These are phyloP conservation scores for Lenzites betulinus DNA, from an alignment of 768 basidiomycete species.

Conservation along the genomic window DNA sequence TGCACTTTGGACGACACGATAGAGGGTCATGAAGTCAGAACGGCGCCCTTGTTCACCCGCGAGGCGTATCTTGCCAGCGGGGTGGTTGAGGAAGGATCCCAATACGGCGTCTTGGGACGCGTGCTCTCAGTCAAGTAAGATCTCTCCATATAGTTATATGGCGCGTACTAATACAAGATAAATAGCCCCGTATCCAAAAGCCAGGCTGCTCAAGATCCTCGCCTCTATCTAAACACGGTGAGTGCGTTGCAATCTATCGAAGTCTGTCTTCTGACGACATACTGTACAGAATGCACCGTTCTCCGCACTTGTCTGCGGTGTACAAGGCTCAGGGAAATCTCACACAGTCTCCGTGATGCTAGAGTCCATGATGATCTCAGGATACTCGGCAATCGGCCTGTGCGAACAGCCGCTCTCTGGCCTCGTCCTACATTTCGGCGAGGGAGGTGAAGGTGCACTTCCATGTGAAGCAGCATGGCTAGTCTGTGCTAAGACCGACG, in stretches of 20 bases:
- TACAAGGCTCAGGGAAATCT: constrained; percentile 77
- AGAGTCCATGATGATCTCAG: constrained; percentile 69
- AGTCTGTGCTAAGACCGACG: constrained; percentile 26
- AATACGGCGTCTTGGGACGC: constrained; percentile 64
- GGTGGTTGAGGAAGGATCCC: constrained; percentile 37
- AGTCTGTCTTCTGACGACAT: background rate
- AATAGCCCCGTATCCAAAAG: constrained; percentile 29
- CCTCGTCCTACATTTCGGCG: constrained; percentile 69
- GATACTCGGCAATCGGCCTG: constrained; percentile 49
- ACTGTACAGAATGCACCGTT: constrained; percentile 64
- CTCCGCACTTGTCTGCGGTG: constrained; percentile 73
- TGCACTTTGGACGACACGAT: constrained; percentile 1
- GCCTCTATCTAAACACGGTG: constrained; percentile 72
- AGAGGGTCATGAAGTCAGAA: constrained; percentile 28
- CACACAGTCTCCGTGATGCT: constrained; percentile 70
- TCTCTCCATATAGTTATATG: background rate
- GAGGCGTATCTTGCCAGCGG: constrained; percentile 27
- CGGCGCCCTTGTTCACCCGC: constrained; percentile 33
- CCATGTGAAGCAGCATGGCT: constrained; percentile 70
- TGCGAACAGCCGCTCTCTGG: constrained; percentile 59
- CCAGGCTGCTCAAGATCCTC: constrained; percentile 44
- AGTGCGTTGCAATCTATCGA: background rate
- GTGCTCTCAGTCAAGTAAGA: constrained; percentile 14
- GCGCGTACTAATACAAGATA: background rate
- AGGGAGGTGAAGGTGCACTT: constrained; percentile 57